Percentiles rank a stretch among this genome's conserved stretches.
Evolutionary conservation across 83 land plant genomes (phyloP).

Genomic region (Larix sibirica): DNA sequence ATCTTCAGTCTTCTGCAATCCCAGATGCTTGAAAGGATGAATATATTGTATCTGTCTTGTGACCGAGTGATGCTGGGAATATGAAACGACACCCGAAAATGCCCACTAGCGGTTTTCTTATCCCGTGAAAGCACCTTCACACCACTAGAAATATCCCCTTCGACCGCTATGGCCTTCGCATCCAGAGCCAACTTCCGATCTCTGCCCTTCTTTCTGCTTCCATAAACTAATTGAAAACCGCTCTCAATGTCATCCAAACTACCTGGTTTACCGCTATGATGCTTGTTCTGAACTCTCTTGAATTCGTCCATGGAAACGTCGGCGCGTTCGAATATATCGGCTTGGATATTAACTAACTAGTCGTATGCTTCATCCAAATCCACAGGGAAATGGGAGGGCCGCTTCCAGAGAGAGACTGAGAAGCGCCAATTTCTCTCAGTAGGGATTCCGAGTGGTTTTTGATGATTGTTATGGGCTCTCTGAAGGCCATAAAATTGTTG

Average conservation of each 20-base stretch:
- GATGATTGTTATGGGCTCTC: conserved; percentile 32
- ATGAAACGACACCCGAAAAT: conserved; percentile 68
- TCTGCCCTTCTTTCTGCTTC: conserved; percentile 45
- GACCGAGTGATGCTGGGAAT: conserved; percentile 57
- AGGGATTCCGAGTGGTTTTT: conserved; percentile 21
- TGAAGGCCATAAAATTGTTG: conserved; percentile 66
- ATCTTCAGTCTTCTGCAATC: conserved; percentile 68
- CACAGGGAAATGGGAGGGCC: background rate
- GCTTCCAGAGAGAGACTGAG: conserved; percentile 23
- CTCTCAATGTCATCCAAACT: conserved; percentile 15
- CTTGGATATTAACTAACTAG: conserved; percentile 61
- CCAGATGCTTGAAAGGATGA: conserved; percentile 72
- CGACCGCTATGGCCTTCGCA: background rate
- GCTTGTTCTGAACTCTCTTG: conserved; percentile 12
- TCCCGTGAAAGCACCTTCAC: conserved; percentile 38
- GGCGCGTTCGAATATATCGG: conserved; percentile 55
- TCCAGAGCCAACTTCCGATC: background rate
- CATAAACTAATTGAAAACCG: conserved; percentile 64
- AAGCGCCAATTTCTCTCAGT: conserved; percentile 36
- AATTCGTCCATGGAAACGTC: conserved; percentile 62
- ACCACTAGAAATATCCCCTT: background rate
- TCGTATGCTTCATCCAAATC: conserved; percentile 55
- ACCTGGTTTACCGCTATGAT: background rate
- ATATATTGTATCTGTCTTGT: conserved; percentile 58
- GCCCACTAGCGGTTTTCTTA: conserved; percentile 23